Base-by-base conservation (phyloP, 1,284 basidiomycete species). In the Testicularia cyperi region DNA sequence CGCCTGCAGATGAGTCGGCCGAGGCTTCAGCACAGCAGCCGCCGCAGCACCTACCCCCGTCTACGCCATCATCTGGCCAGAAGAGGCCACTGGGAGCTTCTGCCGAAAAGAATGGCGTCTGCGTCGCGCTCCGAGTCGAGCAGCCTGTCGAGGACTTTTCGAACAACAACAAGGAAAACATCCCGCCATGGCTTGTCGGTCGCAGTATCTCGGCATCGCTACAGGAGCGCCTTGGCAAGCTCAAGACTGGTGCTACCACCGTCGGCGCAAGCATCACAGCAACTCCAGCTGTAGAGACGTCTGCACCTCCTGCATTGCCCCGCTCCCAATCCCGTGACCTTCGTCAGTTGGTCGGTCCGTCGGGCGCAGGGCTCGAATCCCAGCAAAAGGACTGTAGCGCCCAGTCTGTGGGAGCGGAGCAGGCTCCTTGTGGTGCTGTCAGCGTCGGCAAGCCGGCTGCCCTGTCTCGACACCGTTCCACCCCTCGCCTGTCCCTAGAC, bases 81-180 rank as follows among this genome's bases (percentile, higher is more conserved):
- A n/a, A n/a, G n/a, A n/a, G n/a, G n/a, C n/a, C n/a, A n/a, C n/a
- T n/a, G n/a, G n/a, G n/a, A n/a, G n/a, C n/a, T n/a, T n/a, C n/a
- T n/a, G n/a, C n/a, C n/a, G n/a, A n/a, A n/a, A n/a, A n/a, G n/a
- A n/a, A n/a, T n/a, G n/a, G n/a, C n/a, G n/a, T n/a, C n/a, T n/a
- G n/a, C n/a, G n/a, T n/a, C n/a, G n/a, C n/a, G n/a, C n/a, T n/a
- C n/a, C n/a, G 28, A 21, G 18, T 47, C 19, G 51, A 51, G 21
- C 32, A 37, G 19, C 35, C 34, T 34, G 36, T 53, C 32, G 46
- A 33, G n/a, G 55, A 64, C 14, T 24, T 52, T 23, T 44, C 46
- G 36, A 38, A 35, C 40, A 39, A 54, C 40, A 64, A 64, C 47
- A 64, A 64, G 47, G 61, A 64, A 23, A 64, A 64, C 44, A 46